Evolutionary conservation across 208 protist genomes (phyloP).

Genomic region (Leptomonas seymouri): DNA sequence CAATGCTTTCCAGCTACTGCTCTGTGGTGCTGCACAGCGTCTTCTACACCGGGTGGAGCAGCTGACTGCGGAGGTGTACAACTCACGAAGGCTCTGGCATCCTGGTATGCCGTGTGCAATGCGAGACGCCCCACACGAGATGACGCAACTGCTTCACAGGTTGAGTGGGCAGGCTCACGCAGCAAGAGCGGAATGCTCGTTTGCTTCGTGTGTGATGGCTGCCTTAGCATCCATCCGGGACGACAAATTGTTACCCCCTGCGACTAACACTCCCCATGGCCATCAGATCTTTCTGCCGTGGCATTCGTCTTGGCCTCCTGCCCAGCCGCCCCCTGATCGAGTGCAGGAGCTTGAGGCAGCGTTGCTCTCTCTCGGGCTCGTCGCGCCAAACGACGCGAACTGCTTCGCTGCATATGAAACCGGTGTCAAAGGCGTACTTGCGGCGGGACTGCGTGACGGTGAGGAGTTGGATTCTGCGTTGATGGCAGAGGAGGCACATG

Average conservation of each 20-base stretch:
- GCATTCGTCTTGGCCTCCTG: not conserved
- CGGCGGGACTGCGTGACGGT: not conserved
- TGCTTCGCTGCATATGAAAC: not conserved
- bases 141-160: slow-evolving; percentile 7
- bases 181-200: not conserved
- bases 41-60: not conserved
- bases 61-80: not conserved
- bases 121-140: not conserved
- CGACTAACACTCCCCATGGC: not conserved
- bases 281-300: not conserved
- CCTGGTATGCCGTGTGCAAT: not conserved
- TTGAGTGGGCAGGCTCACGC: not conserved
- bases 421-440: not conserved
- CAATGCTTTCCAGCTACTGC: not conserved
- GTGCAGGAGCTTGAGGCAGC: slow-evolving; percentile 6
- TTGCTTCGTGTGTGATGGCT: not conserved
- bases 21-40: not conserved
- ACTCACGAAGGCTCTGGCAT: not conserved
- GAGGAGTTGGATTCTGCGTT: not conserved
- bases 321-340: not conserved
- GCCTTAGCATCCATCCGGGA: not conserved
- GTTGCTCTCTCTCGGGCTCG: slow-evolving; percentile 1
- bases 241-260: not conserved
- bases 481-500: not conserved
- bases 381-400: not conserved